A percentile compares a stretch with the other conserved stretches of the same genome.
Conservation (phyloP, 2,329 filamentous ascomycete species). For the Hymenoscyphus infarciens region DNA sequence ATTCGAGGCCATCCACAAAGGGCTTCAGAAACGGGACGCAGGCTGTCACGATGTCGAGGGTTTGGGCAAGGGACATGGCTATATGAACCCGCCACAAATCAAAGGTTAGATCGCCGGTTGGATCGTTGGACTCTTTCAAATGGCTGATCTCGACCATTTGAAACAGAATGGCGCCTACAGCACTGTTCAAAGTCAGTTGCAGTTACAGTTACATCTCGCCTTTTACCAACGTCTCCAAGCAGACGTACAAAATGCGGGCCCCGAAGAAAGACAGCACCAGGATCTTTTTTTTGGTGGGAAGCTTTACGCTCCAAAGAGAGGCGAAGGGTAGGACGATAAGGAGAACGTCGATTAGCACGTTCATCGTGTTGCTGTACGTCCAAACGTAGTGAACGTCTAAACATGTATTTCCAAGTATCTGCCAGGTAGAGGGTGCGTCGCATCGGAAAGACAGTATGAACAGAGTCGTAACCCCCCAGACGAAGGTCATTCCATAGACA, state of each 20-base stretch:
- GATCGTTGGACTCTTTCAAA: neutral
- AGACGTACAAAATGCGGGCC: conserved; percentile 34
- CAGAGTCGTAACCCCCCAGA: conserved; percentile 23
- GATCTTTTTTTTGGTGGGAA: conserved; percentile 36
- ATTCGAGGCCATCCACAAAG: conserved; percentile 17
- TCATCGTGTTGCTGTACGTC: conserved; percentile 47
- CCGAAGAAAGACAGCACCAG: conserved; percentile 14
- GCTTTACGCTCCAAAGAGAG: conserved; percentile 44
- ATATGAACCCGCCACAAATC: conserved; percentile 7
- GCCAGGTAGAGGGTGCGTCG: conserved; percentile 25
- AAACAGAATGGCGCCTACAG: conserved; percentile 4
- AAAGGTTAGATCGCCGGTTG: neutral
- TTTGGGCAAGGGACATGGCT: conserved; percentile 11
- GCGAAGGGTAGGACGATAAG: conserved; percentile 44
- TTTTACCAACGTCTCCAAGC: neutral
- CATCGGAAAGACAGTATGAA: conserved; percentile 27
- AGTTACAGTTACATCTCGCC: too few relatives aligned
- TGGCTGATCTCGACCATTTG: neutral
- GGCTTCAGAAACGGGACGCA: conserved; percentile 23
- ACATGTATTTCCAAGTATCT: conserved; percentile 20
- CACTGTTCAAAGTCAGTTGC: neutral
- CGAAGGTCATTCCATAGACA: conserved; percentile 11
- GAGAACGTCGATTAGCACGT: conserved; percentile 44
- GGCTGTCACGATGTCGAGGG: conserved; percentile 16
- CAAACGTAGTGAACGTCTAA: conserved; percentile 37